Conservation (phyloP, 345 rosid species). For the Linum tenue region DNA sequence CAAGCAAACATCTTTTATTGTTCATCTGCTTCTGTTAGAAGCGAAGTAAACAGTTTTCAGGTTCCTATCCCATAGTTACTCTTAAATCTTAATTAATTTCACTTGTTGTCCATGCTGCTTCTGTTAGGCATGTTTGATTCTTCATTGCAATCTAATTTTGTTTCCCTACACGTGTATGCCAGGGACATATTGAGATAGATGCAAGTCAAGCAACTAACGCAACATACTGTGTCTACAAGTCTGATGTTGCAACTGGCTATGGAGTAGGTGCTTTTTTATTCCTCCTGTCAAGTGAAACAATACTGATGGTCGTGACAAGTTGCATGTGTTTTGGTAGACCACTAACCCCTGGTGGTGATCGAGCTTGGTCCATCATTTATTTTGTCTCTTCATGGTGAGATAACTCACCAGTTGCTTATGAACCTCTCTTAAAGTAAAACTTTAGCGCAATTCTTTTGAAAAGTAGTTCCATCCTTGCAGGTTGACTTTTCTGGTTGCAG, state of each 20-base stretch:
- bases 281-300: slow-evolving; percentile 79
- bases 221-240: slow-evolving; percentile 68
- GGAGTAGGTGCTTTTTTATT: slow-evolving; percentile 91
- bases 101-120: neutral
- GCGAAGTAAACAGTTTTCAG: neutral
- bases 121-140: neutral
- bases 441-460: neutral
- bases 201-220: slow-evolving; percentile 24
- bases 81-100: too few species aligned
- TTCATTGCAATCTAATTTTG: neutral
- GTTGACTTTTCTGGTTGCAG: slow-evolving; percentile 75
- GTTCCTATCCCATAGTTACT: neutral
- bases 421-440: neutral
- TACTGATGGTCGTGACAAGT: slow-evolving; percentile 82
- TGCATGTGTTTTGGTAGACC: slow-evolving; percentile 98
- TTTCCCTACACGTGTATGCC: slow-evolving; percentile 11
- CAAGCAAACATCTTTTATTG: neutral
- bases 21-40: neutral
- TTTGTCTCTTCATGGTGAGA: slow-evolving; percentile 79
- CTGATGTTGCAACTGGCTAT: slow-evolving; percentile 92
- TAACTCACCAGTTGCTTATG: slow-evolving; percentile 1
- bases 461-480: slow-evolving; percentile 25
- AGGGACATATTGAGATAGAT: slow-evolving; percentile 51
- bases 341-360: slow-evolving; percentile 62
- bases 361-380: slow-evolving; percentile 93